phyloP scores from a whole-genome alignment of 1,284 basidiomycete species.

The Cutaneotrichosporon sp. region DNA sequence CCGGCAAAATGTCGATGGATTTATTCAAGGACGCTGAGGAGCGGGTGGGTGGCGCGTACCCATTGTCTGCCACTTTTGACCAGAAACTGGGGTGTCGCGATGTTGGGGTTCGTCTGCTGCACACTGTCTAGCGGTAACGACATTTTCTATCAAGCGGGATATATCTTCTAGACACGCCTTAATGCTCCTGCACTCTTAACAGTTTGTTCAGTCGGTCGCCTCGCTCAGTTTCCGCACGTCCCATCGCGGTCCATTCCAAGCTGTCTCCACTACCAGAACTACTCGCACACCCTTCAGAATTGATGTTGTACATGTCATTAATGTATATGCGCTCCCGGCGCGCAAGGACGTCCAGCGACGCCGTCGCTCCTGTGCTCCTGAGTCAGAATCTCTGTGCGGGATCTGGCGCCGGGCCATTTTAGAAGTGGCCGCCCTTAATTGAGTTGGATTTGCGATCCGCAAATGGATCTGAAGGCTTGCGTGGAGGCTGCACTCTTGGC shows the following conservation, averaged over 20 bases:
- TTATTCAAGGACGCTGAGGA: neutral
- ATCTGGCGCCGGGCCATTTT: neutral
- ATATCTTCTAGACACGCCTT: too few relatives aligned
- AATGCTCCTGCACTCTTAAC: too few relatives aligned
- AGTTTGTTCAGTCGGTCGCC: too few relatives aligned
- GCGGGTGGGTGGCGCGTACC: neutral
- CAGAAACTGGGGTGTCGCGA: neutral
- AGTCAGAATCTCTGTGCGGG: neutral
- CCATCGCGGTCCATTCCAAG: too few relatives aligned
- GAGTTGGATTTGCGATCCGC: slow-evolving; percentile 2
- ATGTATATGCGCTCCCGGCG: neutral
- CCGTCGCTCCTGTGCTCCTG: neutral
- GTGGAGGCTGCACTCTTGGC: neutral
- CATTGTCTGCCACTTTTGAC: neutral
- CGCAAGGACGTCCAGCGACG: neutral
- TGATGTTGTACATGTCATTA: slow-evolving; percentile 3
- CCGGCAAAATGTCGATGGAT: neutral
- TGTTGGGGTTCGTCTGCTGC: too few relatives aligned
- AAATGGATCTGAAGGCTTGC: neutral
- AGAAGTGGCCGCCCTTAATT: slow-evolving; percentile 7
- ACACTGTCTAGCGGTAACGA: too few relatives aligned
- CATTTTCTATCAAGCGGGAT: too few relatives aligned
- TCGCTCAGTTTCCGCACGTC: too few relatives aligned
- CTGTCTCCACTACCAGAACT: too few relatives aligned
- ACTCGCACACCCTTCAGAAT: neutral